These are phyloP conservation scores for Mucor indicus DNA, from an alignment of 371 early-diverging fungal species.

Conservation along the genomic window DNA sequence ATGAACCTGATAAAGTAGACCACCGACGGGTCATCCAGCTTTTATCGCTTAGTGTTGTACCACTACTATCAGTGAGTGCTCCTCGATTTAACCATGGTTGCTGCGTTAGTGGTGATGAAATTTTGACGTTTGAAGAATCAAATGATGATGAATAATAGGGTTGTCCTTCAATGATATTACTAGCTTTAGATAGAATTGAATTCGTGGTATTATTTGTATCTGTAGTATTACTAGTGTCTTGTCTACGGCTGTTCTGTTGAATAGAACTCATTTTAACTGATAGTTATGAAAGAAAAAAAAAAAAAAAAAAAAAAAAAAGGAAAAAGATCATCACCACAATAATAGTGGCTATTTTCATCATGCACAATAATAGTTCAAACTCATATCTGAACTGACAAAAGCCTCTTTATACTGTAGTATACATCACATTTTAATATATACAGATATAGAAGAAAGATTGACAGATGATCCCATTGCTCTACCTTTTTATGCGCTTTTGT, in stretches of 20 bases:
- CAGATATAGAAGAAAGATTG: too few species aligned
- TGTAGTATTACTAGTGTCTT: too few species aligned
- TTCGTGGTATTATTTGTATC: too few species aligned
- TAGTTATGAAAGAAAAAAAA: not conserved
- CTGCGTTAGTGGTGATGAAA: conserved; percentile 3
- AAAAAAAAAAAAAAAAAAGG: not conserved
- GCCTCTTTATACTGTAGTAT: too few species aligned
- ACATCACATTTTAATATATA: too few species aligned
- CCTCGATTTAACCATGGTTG: not conserved
- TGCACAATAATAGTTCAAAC: not conserved
- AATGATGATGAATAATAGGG: conserved; percentile 1
- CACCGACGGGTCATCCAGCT: conserved; percentile 16
- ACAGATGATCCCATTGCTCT: too few species aligned
- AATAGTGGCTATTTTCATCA: not conserved
- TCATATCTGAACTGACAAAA: too few species aligned
- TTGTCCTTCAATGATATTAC: not conserved
- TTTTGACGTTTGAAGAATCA: conserved; percentile 5
- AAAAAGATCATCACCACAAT: not conserved
- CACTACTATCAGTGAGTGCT: not conserved
- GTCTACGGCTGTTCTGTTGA: not conserved
- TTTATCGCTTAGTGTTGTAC: not conserved
- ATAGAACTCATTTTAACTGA: not conserved
- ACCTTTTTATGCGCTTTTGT: too few species aligned
- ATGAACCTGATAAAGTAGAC: conserved; percentile 15
- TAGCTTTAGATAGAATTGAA: too few species aligned